Evolutionary conservation across 176 grass and related monocot species (phyloP), one percentile per base, ranked within the genome.

Genomic region (Pontederia crassipes): DNA sequence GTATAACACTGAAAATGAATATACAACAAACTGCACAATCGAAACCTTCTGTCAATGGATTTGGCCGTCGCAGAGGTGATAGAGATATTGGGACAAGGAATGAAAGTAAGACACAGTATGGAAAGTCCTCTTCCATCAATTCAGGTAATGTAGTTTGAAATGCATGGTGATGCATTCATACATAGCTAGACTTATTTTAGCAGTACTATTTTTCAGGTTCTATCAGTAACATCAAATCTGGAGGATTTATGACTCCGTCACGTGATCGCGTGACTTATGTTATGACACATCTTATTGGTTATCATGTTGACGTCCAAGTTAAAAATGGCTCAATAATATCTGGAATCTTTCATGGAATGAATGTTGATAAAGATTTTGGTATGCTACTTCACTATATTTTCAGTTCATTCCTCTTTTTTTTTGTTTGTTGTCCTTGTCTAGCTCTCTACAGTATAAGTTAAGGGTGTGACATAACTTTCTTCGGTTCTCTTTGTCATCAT

Each of bases 291-390:
- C 77, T 98, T 80, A 83, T 86, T 45, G 94, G 94, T 27, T 79
- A 85, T 61, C 79, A 52, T 65, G 94, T 93, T 32, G 88, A 98
- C 12, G 88, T 98, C 45, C 88, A 83, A 79, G 82, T 93, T 27
- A 98, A 98, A 76, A 98, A 98, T 71, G 94, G 94, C 3, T 93
- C 94, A 66, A 48, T 98, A 64, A 79, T 98, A 66, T 98, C 94
- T 69, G 94, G 93, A 78, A 98, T 98, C 62, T 89, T 98, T 60
- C 79, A 98, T 66, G 81, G 82, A 77, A 71, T 87, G 55, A 88
- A 86, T 83, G 72, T 74, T 27, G 94, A 93, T 69, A 89, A 85
- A 83, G 94, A 86, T 81, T 89, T 93, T 0, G 94, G 94, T 99
- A 89, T 45, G 11, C 15, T 4, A 4, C 32, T 40, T 40, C 6